phyloP scores from a whole-genome alignment of 139 green algal species.

The Parachlorella kessleri region DNA sequence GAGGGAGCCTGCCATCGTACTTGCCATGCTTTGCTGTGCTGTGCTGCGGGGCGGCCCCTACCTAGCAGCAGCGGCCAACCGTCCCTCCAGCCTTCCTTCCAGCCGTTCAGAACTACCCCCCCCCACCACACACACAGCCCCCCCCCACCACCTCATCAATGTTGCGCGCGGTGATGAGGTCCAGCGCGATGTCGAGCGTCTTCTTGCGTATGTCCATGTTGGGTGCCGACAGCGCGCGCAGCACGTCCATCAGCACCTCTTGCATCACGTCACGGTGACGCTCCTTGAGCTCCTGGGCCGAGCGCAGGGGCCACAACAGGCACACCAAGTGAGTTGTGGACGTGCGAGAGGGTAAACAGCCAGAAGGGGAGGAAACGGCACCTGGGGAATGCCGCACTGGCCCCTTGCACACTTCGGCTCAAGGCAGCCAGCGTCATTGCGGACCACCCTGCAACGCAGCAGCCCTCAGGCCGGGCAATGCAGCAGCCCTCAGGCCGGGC shows the following conservation, averaged over 20 bases:
- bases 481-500: too few relatives aligned
- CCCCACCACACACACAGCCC: not conserved
- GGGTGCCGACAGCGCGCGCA: slow-evolving; percentile 88
- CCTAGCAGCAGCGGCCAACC: too few relatives aligned
- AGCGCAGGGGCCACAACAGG: not conserved
- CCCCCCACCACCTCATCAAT: slow-evolving; percentile 73
- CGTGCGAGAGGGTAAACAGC: slow-evolving; percentile 9
- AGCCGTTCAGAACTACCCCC: not conserved
- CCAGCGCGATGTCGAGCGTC: slow-evolving; percentile 93
- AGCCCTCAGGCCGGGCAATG: too few relatives aligned
- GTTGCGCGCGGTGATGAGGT: slow-evolving; percentile 90
- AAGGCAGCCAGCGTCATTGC: too few relatives aligned
- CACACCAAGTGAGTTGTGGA: too few relatives aligned
- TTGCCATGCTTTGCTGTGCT: too few relatives aligned
- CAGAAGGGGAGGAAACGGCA: slow-evolving; percentile 15
- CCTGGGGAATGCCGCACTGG: too few relatives aligned
- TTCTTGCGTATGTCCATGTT: slow-evolving; percentile 97
- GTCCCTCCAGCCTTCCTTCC: too few relatives aligned
- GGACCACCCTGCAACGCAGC: too few relatives aligned
- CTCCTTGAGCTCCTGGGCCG: slow-evolving; percentile 75
- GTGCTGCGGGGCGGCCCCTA: too few relatives aligned
- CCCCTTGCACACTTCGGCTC: too few relatives aligned
- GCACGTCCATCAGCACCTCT: slow-evolving; percentile 97
- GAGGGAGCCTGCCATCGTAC: too few relatives aligned
- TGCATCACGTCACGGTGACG: slow-evolving; percentile 82